A percentile compares a stretch with the other conserved stretches of the same genome.
These are phyloP conservation scores for Mortierella sp. DNA, from an alignment of 371 early-diverging fungal species.

Conservation along the genomic window DNA sequence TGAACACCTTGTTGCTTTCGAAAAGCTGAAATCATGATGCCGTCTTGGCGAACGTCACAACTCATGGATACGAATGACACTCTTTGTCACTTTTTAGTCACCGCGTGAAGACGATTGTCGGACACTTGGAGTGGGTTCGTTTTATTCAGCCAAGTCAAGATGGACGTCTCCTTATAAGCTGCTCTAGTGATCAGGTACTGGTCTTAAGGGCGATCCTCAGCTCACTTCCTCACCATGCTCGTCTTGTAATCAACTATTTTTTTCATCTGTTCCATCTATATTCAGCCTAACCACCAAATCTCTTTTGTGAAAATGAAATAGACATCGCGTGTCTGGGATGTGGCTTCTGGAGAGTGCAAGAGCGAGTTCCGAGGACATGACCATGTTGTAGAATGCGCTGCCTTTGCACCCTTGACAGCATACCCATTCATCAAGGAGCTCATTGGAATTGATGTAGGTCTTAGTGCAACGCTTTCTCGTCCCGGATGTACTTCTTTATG, in stretches of 20 bases:
- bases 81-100: constrained; percentile 64
- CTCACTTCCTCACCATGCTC: not conserved
- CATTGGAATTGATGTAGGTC: constrained; percentile 72
- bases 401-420: constrained; percentile 82
- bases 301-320: constrained; percentile 38
- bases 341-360: constrained; percentile 80
- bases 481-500: not conserved
- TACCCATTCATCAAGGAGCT: constrained; percentile 79
- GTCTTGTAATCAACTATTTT: not conserved
- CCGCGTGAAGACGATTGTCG: constrained; percentile 83
- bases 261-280: no score
- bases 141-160: constrained; percentile 78
- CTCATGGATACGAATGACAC: not conserved
- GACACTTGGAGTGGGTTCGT: constrained; percentile 94
- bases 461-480: not conserved
- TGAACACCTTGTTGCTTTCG: not conserved
- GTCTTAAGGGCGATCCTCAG: not conserved
- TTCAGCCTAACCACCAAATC: not conserved
- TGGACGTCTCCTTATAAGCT: constrained; percentile 79
- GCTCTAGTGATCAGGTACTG: constrained; percentile 89
- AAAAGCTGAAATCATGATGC: not conserved
- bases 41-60: not conserved
- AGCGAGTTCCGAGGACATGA: constrained; percentile 90
- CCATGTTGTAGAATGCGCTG: constrained; percentile 94
- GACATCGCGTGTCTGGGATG: constrained; percentile 90